Evolutionary conservation across 257 asterid genomes (phyloP).

Genomic region (Solanum bulbocastanum): DNA sequence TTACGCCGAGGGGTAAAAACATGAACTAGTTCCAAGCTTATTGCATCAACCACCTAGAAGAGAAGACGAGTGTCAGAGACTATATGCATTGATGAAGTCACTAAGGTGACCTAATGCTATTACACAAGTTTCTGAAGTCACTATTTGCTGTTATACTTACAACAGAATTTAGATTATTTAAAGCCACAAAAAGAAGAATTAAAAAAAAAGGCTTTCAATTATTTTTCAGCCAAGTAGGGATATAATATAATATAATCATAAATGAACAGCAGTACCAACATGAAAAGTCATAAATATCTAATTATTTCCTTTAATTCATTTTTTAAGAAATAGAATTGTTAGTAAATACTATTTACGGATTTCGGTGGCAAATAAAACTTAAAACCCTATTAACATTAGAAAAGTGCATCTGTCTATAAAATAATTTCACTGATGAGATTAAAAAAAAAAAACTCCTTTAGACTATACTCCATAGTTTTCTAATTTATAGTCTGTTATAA

Average conservation of each 20-base stretch:
- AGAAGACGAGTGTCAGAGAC: neutral
- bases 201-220: neutral
- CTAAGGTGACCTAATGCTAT: neutral
- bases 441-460: too few relatives aligned
- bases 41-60: slow-evolving; percentile 53
- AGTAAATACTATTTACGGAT: neutral
- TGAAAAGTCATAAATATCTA: neutral
- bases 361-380: neutral
- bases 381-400: neutral
- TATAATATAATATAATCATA: neutral
- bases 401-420: neutral
- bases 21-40: slow-evolving; percentile 30
- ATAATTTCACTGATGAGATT: neutral
- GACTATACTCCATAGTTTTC: neutral
- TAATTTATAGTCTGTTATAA: too few relatives aligned
- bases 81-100: neutral
- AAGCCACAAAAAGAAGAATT: neutral
- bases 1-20: slow-evolving; percentile 54
- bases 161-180: neutral
- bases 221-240: neutral
- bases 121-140: neutral
- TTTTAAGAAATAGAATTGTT: too few relatives aligned
- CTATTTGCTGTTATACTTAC: neutral
- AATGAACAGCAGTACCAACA: neutral
- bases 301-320: neutral